These are phyloP conservation scores for Cyclocybe cylindracea DNA, from an alignment of 768 basidiomycete genomes.

Conservation along the genomic window DNA sequence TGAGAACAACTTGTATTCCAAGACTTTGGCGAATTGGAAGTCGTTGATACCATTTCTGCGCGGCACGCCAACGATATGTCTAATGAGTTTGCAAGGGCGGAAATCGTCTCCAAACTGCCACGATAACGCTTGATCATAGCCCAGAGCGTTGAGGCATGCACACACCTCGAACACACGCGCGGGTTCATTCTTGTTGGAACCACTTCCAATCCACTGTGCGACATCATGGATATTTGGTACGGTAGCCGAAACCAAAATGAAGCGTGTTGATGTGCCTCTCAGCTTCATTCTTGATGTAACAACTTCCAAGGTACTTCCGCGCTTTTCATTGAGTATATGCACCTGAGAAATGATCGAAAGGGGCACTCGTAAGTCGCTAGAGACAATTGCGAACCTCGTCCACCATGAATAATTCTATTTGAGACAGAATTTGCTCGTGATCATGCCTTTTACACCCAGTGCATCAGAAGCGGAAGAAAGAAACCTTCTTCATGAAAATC, in stretches of 20 bases:
- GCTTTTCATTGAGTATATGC: constrained; percentile 86
- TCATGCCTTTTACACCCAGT: constrained; percentile 45
- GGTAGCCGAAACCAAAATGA: constrained; percentile 90
- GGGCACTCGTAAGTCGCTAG: neutral
- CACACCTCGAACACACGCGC: constrained; percentile 73
- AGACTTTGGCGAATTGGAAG: constrained; percentile 67
- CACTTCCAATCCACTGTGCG: constrained; percentile 79
- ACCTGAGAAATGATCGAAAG: constrained; percentile 49
- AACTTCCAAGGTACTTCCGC: constrained; percentile 93
- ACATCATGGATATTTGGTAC: constrained; percentile 93
- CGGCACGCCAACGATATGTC: constrained; percentile 71
- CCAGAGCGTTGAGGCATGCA: neutral
- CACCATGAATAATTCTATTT: constrained; percentile 82
- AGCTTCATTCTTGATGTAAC: constrained; percentile 92
- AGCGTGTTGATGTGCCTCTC: constrained; percentile 68
- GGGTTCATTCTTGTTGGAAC: constrained; percentile 31
- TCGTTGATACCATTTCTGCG: constrained; percentile 70
- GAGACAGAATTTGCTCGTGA: constrained; percentile 65
- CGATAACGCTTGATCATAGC: neutral
- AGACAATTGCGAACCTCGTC: constrained; percentile 64
- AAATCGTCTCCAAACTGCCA: constrained; percentile 89
- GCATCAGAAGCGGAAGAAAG: neutral
- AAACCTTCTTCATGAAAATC: neutral
- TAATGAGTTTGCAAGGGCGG: constrained; percentile 79
- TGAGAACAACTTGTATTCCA: constrained; percentile 74